Percentiles rank a stretch among this genome's conserved stretches.
Evolutionary conservation across 2,329 filamentous ascomycete genomes (phyloP).

Genomic region (Lachnellula hyalina): DNA sequence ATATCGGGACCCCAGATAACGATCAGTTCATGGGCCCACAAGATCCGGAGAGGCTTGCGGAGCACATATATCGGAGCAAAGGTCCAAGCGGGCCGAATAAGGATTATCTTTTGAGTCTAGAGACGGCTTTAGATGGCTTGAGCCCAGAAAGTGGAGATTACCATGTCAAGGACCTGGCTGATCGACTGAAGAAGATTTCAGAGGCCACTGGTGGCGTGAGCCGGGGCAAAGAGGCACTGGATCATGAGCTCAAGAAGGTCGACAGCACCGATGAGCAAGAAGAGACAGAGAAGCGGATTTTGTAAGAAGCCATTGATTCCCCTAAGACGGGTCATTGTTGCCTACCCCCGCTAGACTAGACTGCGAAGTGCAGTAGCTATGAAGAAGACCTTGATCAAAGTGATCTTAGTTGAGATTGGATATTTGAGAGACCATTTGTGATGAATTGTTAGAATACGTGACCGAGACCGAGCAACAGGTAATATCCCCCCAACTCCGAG

Average conservation of each 20-base stretch:
- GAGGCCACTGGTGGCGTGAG: conserved; percentile 10
- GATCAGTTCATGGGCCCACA: conserved; percentile 86
- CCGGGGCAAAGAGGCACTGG: conserved; percentile 13
- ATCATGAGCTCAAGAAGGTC: conserved; percentile 38
- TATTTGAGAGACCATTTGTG: conserved; percentile 21
- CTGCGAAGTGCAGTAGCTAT: conserved; percentile 25
- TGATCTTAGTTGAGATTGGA: conserved; percentile 26
- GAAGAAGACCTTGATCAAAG: conserved; percentile 27
- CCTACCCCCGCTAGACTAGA: conserved; percentile 24
- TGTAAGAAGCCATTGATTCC: conserved; percentile 23
- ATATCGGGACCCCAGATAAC: conserved; percentile 91
- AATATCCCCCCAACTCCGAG: conserved; percentile 30
- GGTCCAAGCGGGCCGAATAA: conserved; percentile 86
- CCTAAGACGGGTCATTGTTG: conserved; percentile 20
- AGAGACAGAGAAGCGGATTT: conserved; percentile 44
- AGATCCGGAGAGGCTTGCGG: conserved; percentile 69
- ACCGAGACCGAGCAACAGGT: conserved; percentile 27
- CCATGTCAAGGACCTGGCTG: conserved; percentile 79
- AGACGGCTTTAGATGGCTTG: conserved; percentile 66
- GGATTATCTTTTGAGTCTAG: conserved; percentile 81
- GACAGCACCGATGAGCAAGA: conserved; percentile 54
- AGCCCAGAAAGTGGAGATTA: conserved; percentile 72
- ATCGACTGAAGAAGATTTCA: conserved; percentile 58
- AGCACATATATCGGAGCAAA: conserved; percentile 69
- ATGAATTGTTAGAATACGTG: conserved; percentile 23